Percentiles rank a stretch among this genome's conserved stretches.
phyloP scores from a whole-genome alignment of 2,329 filamentous ascomycete species.

The Tolypocladium nubicola region DNA sequence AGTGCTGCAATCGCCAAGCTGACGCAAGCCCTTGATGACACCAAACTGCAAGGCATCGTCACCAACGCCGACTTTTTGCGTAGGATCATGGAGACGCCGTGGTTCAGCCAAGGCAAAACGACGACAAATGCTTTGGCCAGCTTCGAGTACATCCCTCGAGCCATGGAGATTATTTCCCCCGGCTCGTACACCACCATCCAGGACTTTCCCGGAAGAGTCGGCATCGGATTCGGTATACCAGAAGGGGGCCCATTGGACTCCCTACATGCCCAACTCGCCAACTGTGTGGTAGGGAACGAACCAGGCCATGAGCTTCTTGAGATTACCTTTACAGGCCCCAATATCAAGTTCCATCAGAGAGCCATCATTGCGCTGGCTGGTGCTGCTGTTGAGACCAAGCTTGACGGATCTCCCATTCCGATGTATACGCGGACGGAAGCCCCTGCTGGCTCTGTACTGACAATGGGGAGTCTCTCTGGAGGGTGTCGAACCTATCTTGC shows the following conservation, averaged over 20 bases:
- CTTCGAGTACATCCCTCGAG: slow-evolving; percentile 37
- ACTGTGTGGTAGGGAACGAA: slow-evolving; percentile 47
- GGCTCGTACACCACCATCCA: slow-evolving; percentile 49
- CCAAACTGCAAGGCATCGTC: slow-evolving; percentile 32
- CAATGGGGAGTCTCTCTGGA: slow-evolving; percentile 40
- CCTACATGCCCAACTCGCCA: slow-evolving; percentile 46
- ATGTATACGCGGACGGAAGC: slow-evolving; percentile 47
- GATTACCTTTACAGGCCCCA: slow-evolving; percentile 49
- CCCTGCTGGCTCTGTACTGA: slow-evolving; percentile 33
- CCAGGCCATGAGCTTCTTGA: slow-evolving; percentile 43
- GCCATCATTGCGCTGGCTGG: slow-evolving; percentile 48
- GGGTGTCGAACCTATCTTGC: slow-evolving; percentile 50
- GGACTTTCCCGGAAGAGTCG: slow-evolving; percentile 46
- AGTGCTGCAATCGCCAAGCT: slow-evolving; percentile 32
- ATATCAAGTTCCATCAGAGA: slow-evolving; percentile 41
- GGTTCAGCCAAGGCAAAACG: slow-evolving; percentile 38
- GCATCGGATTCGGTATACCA: slow-evolving; percentile 46
- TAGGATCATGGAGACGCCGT: slow-evolving; percentile 32
- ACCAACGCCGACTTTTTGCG: slow-evolving; percentile 48
- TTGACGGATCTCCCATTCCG: slow-evolving; percentile 36
- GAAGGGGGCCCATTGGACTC: slow-evolving; percentile 52
- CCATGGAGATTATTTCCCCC: slow-evolving; percentile 43
- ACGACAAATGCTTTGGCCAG: slow-evolving; percentile 42
- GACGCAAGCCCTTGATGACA: slow-evolving; percentile 28
- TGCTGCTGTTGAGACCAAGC: slow-evolving; percentile 36